These are phyloP conservation scores for Phyllosticta capitalensis DNA, from an alignment of 2,329 filamentous ascomycete species.

Conservation along the genomic window DNA sequence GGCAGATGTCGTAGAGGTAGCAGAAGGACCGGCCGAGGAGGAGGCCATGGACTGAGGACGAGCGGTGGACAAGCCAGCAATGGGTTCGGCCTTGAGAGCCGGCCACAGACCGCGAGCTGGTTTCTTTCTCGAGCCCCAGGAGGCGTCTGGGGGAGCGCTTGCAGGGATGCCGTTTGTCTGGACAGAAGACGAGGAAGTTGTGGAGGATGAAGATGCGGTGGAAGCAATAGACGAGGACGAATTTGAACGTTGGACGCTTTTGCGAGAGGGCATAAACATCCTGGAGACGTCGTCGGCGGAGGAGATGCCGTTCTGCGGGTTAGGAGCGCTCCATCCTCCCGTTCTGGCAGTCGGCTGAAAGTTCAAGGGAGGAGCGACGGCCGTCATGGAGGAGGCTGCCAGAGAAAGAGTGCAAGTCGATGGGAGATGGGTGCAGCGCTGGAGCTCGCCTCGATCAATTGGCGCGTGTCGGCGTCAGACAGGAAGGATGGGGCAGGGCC, in stretches of 20 bases:
- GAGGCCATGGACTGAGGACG: constrained; percentile 53
- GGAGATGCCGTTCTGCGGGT: constrained; percentile 52
- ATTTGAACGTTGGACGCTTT: constrained; percentile 75
- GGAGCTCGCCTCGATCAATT: constrained; percentile 5
- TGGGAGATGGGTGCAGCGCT: constrained; percentile 1
- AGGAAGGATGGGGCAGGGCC: neutral
- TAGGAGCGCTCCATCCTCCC: constrained; percentile 53
- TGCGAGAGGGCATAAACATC: constrained; percentile 76
- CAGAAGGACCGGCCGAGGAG: constrained; percentile 46
- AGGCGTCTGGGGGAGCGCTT: constrained; percentile 14
- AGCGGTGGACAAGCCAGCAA: constrained; percentile 52
- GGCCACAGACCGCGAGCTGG: constrained; percentile 52
- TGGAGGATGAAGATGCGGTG: constrained; percentile 40
- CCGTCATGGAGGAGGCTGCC: constrained; percentile 44
- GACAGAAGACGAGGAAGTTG: constrained; percentile 51
- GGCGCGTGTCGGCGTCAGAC: constrained; percentile 1
- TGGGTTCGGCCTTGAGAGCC: constrained; percentile 54
- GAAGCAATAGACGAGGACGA: constrained; percentile 76
- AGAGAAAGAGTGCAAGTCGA: constrained; percentile 3
- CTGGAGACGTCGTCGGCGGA: constrained; percentile 77
- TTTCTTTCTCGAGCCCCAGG: constrained; percentile 42
- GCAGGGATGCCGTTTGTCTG: constrained; percentile 52
- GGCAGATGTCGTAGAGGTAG: constrained; percentile 53
- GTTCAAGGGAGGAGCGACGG: constrained; percentile 55
- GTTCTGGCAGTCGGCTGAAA: constrained; percentile 52